Base-by-base conservation (phyloP, 176 grass and related monocot genomes). In the Oryza officinalis region DNA sequence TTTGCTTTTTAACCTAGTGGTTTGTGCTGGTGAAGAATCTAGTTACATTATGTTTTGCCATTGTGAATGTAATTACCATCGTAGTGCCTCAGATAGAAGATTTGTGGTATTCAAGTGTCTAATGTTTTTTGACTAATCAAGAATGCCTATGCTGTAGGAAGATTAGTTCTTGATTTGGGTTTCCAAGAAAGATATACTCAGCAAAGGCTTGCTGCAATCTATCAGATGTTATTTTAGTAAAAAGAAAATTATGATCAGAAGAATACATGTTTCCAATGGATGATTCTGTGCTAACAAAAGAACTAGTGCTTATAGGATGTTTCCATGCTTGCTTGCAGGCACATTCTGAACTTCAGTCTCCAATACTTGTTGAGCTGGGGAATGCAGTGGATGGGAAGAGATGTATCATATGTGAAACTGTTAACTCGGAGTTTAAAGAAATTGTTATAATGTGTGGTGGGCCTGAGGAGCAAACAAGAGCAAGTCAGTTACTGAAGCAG, bases 401-500 rank as follows among this genome's bases (percentile, higher is more conserved):
- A 68, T 92, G 93, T 77, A 87, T 94, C 70, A 54, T 93, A 67
- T 98, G 91, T 80, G 69, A 85, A 83, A 92, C 86, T 27, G 87
- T 91, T 71, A 70, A 50, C 15, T 88, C 59, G 1, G 96, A 95
- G 70, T 94, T 95, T 76, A 84, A 83, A 69, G 89, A 95, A 87
- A 88, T 98, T 78, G 91, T 94, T 89, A 88, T 80, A 5, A 92
- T 92, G 85, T 95, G 91, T 61, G 91, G 89, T 46, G 96, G 93
- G 25, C 83, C 82, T 30, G 82, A 83, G 50, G 96, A 98, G 87
- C 93, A 87, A 79, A 65, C 37, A 13, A 92, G 93, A 88, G 87
- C 93, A 81, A 86, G 6, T 82, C 65, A 81, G 38, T 81, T 96
- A 65, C 63, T 95, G 74, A 92, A 95, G 83, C 61, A 74, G 69